Conservation (phyloP, 345 rosid species). For the Gossypium mustelinum region DNA sequence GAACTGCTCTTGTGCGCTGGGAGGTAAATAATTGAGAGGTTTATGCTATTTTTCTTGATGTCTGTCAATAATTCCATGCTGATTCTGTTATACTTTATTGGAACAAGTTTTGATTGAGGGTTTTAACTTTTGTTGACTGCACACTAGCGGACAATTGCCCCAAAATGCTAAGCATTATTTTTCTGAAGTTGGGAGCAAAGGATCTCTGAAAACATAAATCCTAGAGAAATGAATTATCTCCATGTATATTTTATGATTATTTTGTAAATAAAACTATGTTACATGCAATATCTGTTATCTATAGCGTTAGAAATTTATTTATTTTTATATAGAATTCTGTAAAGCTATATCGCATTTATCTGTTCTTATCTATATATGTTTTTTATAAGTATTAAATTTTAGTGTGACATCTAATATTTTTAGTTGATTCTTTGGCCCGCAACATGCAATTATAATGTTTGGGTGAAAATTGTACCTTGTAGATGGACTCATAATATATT, state of each 20-base stretch:
- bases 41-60: neutral
- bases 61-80: conserved; percentile 11
- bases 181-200: neutral
- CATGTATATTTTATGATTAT: neutral
- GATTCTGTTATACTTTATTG: conserved; percentile 7
- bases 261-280: neutral
- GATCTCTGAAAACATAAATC: neutral
- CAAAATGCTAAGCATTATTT: neutral
- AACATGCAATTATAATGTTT: neutral
- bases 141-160: neutral
- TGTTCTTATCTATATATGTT: neutral
- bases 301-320: neutral
- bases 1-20: conserved; percentile 88
- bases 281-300: neutral
- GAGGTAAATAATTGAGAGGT: conserved; percentile 49
- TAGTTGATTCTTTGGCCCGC: neutral
- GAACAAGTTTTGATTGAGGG: conserved; percentile 6
- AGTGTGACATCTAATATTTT: neutral
- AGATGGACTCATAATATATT: neutral
- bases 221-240: neutral
- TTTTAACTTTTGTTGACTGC: conserved; percentile 3
- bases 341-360: neutral
- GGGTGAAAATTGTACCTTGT: neutral
- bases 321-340: neutral
- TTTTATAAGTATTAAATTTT: neutral